These are phyloP conservation scores for Colletotrichum gloeosporioides DNA, from an alignment of 2,329 filamentous ascomycete species.

Conservation along the genomic window DNA sequence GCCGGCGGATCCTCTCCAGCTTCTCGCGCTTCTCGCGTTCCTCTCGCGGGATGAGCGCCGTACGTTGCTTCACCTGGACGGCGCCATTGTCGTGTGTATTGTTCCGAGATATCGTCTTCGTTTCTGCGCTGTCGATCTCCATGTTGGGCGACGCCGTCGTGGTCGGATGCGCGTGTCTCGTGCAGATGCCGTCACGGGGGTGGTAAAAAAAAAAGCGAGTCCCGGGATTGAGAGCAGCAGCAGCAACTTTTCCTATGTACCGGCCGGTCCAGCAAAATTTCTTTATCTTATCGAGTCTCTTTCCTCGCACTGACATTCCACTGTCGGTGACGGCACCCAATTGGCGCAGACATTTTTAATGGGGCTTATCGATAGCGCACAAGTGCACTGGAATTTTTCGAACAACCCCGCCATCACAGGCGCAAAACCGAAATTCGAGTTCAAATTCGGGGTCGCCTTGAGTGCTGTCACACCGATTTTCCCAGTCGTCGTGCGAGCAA, in stretches of 20 bases:
- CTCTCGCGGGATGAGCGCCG: slow-evolving; percentile 56
- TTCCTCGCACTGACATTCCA: slow-evolving; percentile 28
- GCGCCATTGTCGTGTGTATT: slow-evolving; percentile 57
- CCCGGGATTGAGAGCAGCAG: neutral
- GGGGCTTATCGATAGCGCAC: slow-evolving; percentile 40
- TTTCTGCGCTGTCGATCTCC: slow-evolving; percentile 39
- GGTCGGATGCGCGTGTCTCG: neutral
- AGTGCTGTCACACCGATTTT: neutral
- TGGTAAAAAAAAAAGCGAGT: neutral
- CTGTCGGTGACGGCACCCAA: slow-evolving; percentile 12
- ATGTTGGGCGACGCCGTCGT: slow-evolving; percentile 29
- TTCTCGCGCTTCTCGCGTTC: slow-evolving; percentile 58
- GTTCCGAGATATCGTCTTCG: slow-evolving; percentile 38
- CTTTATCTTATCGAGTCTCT: slow-evolving; percentile 4
- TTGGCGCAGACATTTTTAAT: slow-evolving; percentile 24
- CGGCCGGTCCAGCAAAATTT: slow-evolving; percentile 8
- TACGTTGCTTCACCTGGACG: slow-evolving; percentile 53
- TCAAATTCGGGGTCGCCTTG: neutral
- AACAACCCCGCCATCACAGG: slow-evolving; percentile 10
- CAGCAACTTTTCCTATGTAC: neutral
- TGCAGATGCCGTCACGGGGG: neutral
- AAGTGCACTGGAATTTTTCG: slow-evolving; percentile 26
- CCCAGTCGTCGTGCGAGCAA: slow-evolving; percentile 1
- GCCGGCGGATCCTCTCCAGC: slow-evolving; percentile 54
- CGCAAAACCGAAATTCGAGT: slow-evolving; percentile 5